These are phyloP conservation scores for Leucocoprinus sp. DNA, from an alignment of 768 basidiomycete genomes.

Conservation along the genomic window DNA sequence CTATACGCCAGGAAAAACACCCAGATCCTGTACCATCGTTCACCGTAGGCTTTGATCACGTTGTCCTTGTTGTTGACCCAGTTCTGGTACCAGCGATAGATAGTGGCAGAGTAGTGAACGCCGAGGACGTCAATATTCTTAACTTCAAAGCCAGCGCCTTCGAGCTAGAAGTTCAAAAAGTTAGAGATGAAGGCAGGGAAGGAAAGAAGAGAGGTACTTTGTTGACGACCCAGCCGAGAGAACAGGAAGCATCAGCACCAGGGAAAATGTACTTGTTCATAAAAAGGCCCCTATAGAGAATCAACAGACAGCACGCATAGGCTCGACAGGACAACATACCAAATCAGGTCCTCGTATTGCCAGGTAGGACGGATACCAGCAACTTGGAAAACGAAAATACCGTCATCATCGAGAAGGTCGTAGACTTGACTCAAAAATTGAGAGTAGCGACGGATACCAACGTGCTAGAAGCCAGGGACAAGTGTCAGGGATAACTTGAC, in stretches of 20 bases:
- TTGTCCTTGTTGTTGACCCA: constrained; percentile 93
- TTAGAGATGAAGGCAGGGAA: not conserved
- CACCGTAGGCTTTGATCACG: constrained; percentile 84
- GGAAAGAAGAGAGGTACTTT: constrained; percentile 23
- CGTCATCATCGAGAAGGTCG: constrained; percentile 88
- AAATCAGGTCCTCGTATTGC: constrained; percentile 98
- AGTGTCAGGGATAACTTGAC: not conserved
- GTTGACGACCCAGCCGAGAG: constrained; percentile 89
- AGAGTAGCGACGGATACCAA: constrained; percentile 88
- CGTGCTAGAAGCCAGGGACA: constrained; percentile 49
- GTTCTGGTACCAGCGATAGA: constrained; percentile 93
- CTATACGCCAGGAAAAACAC: constrained; percentile 94
- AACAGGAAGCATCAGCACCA: constrained; percentile 93
- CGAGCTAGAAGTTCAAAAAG: constrained; percentile 43
- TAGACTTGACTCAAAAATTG: constrained; percentile 89
- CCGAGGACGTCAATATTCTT: constrained; percentile 96
- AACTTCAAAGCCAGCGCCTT: constrained; percentile 91
- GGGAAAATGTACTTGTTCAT: constrained; percentile 99
- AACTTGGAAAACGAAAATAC: constrained; percentile 94
- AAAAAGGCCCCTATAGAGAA: constrained; percentile 67
- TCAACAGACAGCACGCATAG: not conserved
- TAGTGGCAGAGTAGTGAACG: constrained; percentile 92
- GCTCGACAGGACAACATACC: constrained; percentile 36
- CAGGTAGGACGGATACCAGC: constrained; percentile 91
- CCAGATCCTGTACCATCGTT: constrained; percentile 93